Evolutionary conservation across 1,139 yeast genomes (phyloP).

Genomic region (Saccharomyces hybrid): DNA sequence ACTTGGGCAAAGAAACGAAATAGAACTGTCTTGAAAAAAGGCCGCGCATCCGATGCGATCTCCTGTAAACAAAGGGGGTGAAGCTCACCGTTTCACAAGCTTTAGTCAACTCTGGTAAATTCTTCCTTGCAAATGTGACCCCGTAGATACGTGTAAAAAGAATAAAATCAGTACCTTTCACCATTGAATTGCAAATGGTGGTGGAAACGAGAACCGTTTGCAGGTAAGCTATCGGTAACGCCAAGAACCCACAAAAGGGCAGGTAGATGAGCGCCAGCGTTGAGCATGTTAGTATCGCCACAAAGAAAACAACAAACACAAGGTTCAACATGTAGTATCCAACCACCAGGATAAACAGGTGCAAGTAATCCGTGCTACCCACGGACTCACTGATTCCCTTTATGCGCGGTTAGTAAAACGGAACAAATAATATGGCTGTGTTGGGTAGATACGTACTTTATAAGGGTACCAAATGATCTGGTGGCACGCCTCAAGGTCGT

Average conservation of each 20-base stretch:
- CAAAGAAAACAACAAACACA: background rate
- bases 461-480: background rate
- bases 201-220: background rate
- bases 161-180: background rate
- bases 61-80: background rate
- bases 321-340: background rate
- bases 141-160: background rate
- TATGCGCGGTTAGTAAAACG: background rate
- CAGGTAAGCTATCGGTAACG: background rate
- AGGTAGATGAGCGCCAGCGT: background rate
- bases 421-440: background rate
- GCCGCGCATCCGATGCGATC: background rate
- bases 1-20: background rate
- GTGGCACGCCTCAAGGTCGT: background rate
- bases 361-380: background rate
- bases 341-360: background rate
- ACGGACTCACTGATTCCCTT: background rate
- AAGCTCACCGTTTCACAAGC: background rate
- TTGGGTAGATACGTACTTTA: background rate
- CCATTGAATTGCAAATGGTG: background rate
- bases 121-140: background rate
- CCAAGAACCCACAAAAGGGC: background rate
- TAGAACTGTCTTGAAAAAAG: background rate
- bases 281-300: background rate
- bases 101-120: background rate